Base-by-base conservation (phyloP, 1,284 basidiomycete species). In the Taiwanofungus camphoratus region DNA sequence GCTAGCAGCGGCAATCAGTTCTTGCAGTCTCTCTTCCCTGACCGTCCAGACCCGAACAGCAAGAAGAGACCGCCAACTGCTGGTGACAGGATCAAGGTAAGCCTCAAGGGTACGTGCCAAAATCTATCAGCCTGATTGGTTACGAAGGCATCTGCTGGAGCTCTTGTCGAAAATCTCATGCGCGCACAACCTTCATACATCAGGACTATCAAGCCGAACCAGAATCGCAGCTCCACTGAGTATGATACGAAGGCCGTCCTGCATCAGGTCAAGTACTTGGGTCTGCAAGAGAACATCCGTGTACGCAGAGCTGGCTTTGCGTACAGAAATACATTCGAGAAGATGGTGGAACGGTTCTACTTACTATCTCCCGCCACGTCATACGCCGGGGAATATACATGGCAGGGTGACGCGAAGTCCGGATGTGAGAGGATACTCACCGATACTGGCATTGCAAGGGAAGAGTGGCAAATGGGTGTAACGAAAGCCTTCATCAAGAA, bases 401-500 rank as follows among this genome's bases (percentile, higher is more conserved):
- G 95, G 95, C 73, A 81, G 44, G 92, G 94, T 4, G 91, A 97
- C 58, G 62, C 92, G 5, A 85, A 86, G 59, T 89, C 91, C 7
- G 95, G 92, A 15, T 99, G 95, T 60, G 84, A 94, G 67, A 82
- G 82, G 53, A 99, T 99, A 51, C 70, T 99, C 38, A 88, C 77
- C 51, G 95, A 99, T 59, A 95, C 93, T 12, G 94, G 94, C 34
- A 99, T 99, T 54, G 80, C 91, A 2, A 85, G 81, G 56, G 95
- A 98, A 44, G 94, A 99, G 66, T 99, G 95, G 95, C 95, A 99
- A 67, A 96, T 99, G 92, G 95, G 96, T 52, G 82, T 87, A 2
- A 96, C 95, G 9, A 99, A 99, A 61, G 95, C 95, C 0, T 99
- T 99, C 65, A 99, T 99, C 70, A 99, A 99, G 76, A 98, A 95